phyloP scores from a whole-genome alignment of 306 rosid genomes.

The Begonia peltatifolia region DNA sequence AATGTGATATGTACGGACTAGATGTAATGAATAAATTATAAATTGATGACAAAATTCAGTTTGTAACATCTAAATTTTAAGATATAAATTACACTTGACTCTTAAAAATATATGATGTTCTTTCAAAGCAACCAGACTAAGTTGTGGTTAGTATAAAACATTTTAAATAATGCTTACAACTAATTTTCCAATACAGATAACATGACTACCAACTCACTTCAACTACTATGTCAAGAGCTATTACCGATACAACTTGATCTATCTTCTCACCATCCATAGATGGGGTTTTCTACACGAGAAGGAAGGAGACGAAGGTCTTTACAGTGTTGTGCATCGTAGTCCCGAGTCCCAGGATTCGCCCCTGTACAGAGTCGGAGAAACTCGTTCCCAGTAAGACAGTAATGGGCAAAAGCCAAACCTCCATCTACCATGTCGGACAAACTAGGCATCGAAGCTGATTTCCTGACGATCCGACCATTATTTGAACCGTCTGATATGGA shows the following conservation, averaged over 20 bases:
- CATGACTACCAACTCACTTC: neutral
- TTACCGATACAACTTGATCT: constrained; percentile 7
- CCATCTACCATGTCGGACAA: constrained; percentile 60
- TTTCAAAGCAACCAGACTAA: too few species aligned
- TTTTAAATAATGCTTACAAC: too few species aligned
- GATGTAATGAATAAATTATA: too few species aligned
- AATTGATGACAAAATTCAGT: too few species aligned
- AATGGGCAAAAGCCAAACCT: constrained; percentile 89
- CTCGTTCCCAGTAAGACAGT: constrained; percentile 83
- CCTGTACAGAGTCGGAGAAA: constrained; percentile 76
- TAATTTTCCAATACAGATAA: too few species aligned
- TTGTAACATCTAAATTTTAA: too few species aligned
- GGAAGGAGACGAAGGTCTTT: constrained; percentile 76
- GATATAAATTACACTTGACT: too few species aligned
- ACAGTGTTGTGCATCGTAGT: constrained; percentile 77
- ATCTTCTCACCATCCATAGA: constrained; percentile 71
- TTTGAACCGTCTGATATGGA: constrained; percentile 11
- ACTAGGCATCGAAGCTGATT: constrained; percentile 46
- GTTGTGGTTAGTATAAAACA: too few species aligned
- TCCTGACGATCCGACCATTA: constrained; percentile 18
- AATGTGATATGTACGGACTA: too few species aligned
- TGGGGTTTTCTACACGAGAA: constrained; percentile 75
- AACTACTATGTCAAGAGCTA: constrained; percentile 8
- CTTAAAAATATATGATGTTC: too few species aligned
- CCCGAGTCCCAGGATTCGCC: constrained; percentile 84